Base-by-base conservation (phyloP, 2,329 filamentous ascomycete species). In the Alternaria burnsii region DNA sequence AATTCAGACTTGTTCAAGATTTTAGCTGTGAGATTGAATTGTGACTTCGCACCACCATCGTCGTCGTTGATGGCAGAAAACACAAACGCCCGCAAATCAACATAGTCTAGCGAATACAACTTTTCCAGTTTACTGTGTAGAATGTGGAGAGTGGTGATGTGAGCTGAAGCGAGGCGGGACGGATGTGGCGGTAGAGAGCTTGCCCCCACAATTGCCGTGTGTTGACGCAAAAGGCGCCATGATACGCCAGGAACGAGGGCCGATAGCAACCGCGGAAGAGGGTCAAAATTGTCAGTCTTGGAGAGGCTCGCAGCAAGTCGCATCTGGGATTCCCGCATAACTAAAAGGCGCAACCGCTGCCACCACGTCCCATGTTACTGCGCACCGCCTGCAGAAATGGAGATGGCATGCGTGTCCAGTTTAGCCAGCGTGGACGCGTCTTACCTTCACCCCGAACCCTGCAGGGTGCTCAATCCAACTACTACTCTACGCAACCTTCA, bases 401-500 rank as follows among this genome's bases (percentile, higher is more conserved):
- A 57, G 26, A 77, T 76, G 76, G 75, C 71, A 55, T 73, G 70
- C 67, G 68, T 67, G 69, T 72, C 62, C 46, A 36, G 30, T 65
- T 71, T 70, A 69, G 70, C 72, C 70, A 71, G 53, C 63, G 71
- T 67, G 71, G 74, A 71, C 70, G 69, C 55, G 65, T 67, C 44
- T 55, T 54, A 52, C 53, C 52, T 40, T 52, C 62, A 57, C 58
- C 44, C 48, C 65, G 58, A 52, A 65, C 61, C 63, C 54, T 63
- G 54, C 56, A 62, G 57, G 59, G 59, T 52, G 54, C 59, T 40
- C 36, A 38, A 18, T 54, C 64, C 20, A 20, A 30, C 41, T 58
- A 61, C 52, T 50, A 30, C 46, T 59, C 62, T 44, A 57, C 71
- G 46, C 55, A 64, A 43, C 59, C 70, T 52, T 64, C 66, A 56